Evolutionary conservation across 1,139 yeast species (phyloP).

Genomic region (Protomyces macrosporus): DNA sequence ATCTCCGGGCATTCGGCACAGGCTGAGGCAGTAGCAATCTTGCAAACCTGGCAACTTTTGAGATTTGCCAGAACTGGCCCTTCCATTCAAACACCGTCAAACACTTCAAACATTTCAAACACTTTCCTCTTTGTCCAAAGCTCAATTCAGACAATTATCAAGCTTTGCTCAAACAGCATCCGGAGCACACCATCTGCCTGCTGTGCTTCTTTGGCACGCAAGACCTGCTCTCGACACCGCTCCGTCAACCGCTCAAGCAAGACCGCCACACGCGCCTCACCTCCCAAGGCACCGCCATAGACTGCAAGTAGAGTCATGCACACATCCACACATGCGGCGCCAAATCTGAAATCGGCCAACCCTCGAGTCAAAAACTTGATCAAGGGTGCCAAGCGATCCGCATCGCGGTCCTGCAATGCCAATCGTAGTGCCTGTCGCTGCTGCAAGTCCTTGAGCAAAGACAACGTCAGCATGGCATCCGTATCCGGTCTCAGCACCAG

Average conservation of each 20-base stretch:
- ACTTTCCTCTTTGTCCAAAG: neutral
- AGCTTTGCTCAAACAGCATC: slow-evolving; percentile 46
- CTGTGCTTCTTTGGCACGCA: slow-evolving; percentile 79
- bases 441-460: slow-evolving; percentile 77
- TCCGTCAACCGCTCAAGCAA: slow-evolving; percentile 55
- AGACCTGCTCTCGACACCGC: slow-evolving; percentile 62
- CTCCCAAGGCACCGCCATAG: slow-evolving; percentile 42
- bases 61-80: too few species aligned
- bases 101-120: too few species aligned
- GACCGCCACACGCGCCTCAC: slow-evolving; percentile 75
- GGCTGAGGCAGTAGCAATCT: too few species aligned
- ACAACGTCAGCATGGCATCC: slow-evolving; percentile 61
- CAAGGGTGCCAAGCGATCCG: slow-evolving; percentile 74
- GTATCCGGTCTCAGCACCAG: slow-evolving; percentile 73
- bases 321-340: slow-evolving; percentile 74
- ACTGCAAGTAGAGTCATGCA: slow-evolving; percentile 54
- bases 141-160: too few species aligned
- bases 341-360: slow-evolving; percentile 73
- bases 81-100: too few species aligned
- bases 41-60: too few species aligned
- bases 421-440: slow-evolving; percentile 81
- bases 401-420: slow-evolving; percentile 76
- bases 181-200: slow-evolving; percentile 92
- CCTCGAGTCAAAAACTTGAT: slow-evolving; percentile 72
- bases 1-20: too few species aligned